Evolutionary conservation across 192 early-diverging fungal genomes (phyloP), one percentile per base, ranked within the genome.

Genomic region (Coemansia sp.): DNA sequence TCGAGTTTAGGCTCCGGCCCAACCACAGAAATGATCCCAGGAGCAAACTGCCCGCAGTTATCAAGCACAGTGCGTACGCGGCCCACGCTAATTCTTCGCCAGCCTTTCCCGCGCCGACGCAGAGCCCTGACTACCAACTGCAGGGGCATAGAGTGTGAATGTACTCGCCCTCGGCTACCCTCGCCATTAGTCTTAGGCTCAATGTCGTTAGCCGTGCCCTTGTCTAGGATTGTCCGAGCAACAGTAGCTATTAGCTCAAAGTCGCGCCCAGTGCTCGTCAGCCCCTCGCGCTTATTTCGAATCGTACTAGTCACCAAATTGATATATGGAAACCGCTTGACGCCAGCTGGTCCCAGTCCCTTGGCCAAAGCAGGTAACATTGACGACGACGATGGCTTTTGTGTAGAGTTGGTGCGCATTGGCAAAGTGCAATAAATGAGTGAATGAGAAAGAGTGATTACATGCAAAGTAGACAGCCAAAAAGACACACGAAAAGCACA

Each of bases 291-390:
- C 59, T 61, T 61, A 9, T 23, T 61, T 5, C 21, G 32, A 1
- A 61, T 36, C 1, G 63, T 23, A 17, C 62, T 68, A 6, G 55
- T 42, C 21, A 74, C 72, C 14, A 19, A 6, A 62, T 42, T 45
- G 11, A 68, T 50, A 9, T 51, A 37, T 2, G 73, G 73, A 58
- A 74, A 74, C 42, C 73, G 73, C 73, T 69, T 74, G 32, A 64
- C 10, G 4, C 73, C 73, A 5, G 73, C 71, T 8, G 48, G 45
- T 15, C 64, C 64, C 15, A 73, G 38, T 11, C 55, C 71, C 45
- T 31, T 58, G 27, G 29, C 29, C 3, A 58, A 32, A 32, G 53
- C 64, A 25, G 46, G 46, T n/a, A 65, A 5, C 63, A 31, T 66
- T 27, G 37, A 66, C 48, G 17, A 38, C 12, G 48, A 25, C 48